Evolutionary conservation across 2,329 filamentous ascomycete species (phyloP).

Genomic region (Fusarium burgessii): DNA sequence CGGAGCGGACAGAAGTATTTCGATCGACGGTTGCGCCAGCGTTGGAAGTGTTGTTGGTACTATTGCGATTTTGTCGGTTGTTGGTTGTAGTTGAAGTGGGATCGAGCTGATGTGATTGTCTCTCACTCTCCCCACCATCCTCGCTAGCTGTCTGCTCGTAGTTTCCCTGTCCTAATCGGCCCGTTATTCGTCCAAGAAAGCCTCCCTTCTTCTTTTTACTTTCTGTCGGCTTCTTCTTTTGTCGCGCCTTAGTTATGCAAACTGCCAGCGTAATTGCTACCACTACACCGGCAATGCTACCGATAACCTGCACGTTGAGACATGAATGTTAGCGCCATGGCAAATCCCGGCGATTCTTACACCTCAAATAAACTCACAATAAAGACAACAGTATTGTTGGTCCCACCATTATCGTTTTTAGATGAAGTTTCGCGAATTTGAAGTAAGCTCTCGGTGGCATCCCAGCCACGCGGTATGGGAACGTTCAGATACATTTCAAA

Average conservation of each 20-base stretch:
- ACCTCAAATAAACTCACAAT: conserved; percentile 37
- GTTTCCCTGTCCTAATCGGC: conserved; percentile 23
- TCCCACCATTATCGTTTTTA: conserved; percentile 3
- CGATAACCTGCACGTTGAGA: conserved; percentile 34
- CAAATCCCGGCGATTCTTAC: neutral
- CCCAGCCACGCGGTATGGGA: conserved; percentile 41
- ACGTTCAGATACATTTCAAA: conserved; percentile 41
- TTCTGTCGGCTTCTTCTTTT: conserved; percentile 18
- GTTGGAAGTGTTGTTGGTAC: conserved; percentile 33
- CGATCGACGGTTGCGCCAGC: conserved; percentile 71
- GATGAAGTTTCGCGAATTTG: conserved; percentile 11
- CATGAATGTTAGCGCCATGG: conserved; percentile 5
- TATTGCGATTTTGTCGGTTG: conserved; percentile 29
- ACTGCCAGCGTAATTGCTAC: conserved; percentile 26
- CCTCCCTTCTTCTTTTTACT: conserved; percentile 40
- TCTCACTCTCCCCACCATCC: conserved; percentile 43
- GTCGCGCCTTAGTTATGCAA: conserved; percentile 35
- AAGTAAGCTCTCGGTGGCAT: conserved; percentile 20
- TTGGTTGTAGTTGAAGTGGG: conserved; percentile 30
- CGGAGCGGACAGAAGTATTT: conserved; percentile 88
- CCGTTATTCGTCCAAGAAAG: conserved; percentile 38
- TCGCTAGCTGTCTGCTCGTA: conserved; percentile 51
- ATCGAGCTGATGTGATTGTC: conserved; percentile 46
- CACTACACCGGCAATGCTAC: conserved; percentile 28
- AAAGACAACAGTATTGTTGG: conserved; percentile 36